Evolutionary conservation across 2,329 filamentous ascomycete genomes (phyloP).

Genomic region (Incumbomyces lentus): DNA sequence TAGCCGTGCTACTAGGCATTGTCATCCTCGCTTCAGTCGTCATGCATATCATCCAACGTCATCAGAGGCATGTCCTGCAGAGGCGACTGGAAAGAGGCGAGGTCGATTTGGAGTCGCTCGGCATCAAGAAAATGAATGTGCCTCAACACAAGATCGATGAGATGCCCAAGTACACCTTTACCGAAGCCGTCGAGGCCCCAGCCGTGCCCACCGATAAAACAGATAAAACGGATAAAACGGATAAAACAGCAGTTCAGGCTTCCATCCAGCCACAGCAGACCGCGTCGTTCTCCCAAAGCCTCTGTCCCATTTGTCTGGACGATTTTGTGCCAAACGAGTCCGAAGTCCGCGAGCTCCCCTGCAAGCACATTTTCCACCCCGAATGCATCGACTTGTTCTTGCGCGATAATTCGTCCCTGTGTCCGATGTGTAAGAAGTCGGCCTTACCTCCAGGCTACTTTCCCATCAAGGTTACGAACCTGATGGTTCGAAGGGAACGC

Average conservation of each 20-base stretch:
- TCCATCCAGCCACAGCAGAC: conserved; percentile 18
- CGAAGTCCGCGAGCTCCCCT: conserved; percentile 74
- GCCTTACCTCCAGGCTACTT: conserved; percentile 62
- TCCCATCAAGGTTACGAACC: conserved; percentile 62
- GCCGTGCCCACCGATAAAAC: background rate
- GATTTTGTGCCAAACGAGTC: conserved; percentile 61
- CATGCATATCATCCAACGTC: conserved; percentile 70
- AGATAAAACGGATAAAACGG: conserved; percentile 1
- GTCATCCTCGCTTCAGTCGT: conserved; percentile 55
- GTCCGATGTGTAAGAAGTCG: conserved; percentile 79
- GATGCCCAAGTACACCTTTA: conserved; percentile 72
- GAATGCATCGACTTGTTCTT: conserved; percentile 85
- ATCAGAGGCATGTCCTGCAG: conserved; percentile 56
- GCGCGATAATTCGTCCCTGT: conserved; percentile 67
- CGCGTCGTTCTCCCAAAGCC: conserved; percentile 56
- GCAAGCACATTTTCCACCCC: conserved; percentile 86
- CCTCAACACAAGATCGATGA: conserved; percentile 59
- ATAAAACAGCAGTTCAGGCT: conserved; percentile 5
- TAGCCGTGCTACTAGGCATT: conserved; percentile 60
- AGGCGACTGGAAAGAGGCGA: conserved; percentile 66
- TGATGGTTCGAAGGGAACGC: conserved; percentile 74
- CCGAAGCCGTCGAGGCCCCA: conserved; percentile 8
- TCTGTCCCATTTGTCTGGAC: conserved; percentile 83
- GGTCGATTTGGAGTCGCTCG: conserved; percentile 74
- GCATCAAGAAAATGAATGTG: conserved; percentile 71